phyloP scores from a whole-genome alignment of 371 early-diverging fungal species.

The Amoeboaphelidium occidentale region DNA sequence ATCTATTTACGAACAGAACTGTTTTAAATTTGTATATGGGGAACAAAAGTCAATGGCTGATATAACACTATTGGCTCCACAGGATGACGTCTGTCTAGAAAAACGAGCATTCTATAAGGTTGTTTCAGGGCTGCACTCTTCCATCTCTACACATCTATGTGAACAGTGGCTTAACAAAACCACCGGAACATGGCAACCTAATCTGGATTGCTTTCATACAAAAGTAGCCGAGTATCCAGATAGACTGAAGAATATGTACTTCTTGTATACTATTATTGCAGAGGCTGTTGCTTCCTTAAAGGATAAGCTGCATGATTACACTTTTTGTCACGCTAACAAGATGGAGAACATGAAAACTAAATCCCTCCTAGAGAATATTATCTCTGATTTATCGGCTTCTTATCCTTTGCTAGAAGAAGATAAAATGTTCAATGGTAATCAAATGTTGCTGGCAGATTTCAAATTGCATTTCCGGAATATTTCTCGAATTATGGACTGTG shows the following conservation, averaged over 20 bases:
- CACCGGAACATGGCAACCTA: conserved; percentile 70
- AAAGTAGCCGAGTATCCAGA: conserved; percentile 73
- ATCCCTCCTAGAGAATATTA: conserved; percentile 5
- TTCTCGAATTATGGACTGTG: conserved; percentile 89
- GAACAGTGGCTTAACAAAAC: conserved; percentile 47
- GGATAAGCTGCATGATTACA: conserved; percentile 41
- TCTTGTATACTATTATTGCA: conserved; percentile 56
- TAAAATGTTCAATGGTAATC: conserved; percentile 3
- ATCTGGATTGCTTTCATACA: conserved; percentile 62
- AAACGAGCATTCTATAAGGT: conserved; percentile 74
- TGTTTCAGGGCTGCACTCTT: conserved; percentile 77
- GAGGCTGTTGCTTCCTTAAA: conserved; percentile 58
- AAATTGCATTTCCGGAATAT: conserved; percentile 81
- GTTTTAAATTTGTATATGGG: conserved; percentile 39
- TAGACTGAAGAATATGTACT: conserved; percentile 77
- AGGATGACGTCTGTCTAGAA: conserved; percentile 33
- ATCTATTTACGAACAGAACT: conserved; percentile 84
- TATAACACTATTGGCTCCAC: too few relatives aligned
- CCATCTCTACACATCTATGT: conserved; percentile 92
- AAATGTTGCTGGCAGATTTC: conserved; percentile 48
- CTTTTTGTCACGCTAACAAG: conserved; percentile 29
- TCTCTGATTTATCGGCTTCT: conserved; percentile 7
- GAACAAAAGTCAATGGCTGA: not conserved
- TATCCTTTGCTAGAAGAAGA: conserved; percentile 1
- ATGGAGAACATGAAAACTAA: conserved; percentile 25